Evolutionary conservation across 2,329 filamentous ascomycete species (phyloP).

Genomic region (Penicillium sp.): DNA sequence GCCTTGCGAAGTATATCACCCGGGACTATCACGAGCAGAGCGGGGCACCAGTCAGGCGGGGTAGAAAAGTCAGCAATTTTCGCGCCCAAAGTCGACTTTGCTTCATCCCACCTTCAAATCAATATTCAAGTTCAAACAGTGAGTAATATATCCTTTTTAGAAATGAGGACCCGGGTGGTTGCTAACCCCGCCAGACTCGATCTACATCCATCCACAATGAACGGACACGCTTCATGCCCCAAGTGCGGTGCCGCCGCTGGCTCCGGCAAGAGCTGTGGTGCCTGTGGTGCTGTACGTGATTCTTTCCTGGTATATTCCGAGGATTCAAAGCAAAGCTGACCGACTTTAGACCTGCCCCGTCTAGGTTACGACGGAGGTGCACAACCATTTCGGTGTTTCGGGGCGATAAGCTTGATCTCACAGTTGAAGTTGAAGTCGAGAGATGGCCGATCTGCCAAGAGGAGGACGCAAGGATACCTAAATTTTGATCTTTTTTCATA

Average conservation of each 20-base stretch:
- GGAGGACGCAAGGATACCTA: not conserved
- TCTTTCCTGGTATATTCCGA: not conserved
- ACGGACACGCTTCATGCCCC: conserved; percentile 24
- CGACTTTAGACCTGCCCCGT: conserved; percentile 21
- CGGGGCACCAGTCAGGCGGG: conserved; percentile 15
- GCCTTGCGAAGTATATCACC: not conserved
- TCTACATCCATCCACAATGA: conserved; percentile 18
- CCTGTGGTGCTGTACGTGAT: conserved; percentile 26
- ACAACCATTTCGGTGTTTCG: not conserved
- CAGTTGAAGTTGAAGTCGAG: not conserved
- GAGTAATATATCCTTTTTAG: not conserved
- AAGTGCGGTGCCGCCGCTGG: conserved; percentile 22
- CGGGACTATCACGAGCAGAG: not conserved
- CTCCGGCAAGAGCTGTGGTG: conserved; percentile 22
- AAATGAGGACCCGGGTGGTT: conserved; percentile 6
- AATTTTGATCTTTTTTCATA: not conserved
- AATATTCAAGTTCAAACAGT: not conserved
- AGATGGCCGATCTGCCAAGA: too few relatives aligned
- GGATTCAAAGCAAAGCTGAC: conserved; percentile 5
- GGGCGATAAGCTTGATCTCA: not conserved
- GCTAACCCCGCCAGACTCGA: not conserved
- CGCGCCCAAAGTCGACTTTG: not conserved
- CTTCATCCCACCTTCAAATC: not conserved
- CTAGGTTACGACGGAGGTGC: conserved; percentile 1
- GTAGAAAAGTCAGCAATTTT: conserved; percentile 15